These are phyloP conservation scores for Didymella glomerata DNA, from an alignment of 2,329 filamentous ascomycete genomes.

Conservation along the genomic window DNA sequence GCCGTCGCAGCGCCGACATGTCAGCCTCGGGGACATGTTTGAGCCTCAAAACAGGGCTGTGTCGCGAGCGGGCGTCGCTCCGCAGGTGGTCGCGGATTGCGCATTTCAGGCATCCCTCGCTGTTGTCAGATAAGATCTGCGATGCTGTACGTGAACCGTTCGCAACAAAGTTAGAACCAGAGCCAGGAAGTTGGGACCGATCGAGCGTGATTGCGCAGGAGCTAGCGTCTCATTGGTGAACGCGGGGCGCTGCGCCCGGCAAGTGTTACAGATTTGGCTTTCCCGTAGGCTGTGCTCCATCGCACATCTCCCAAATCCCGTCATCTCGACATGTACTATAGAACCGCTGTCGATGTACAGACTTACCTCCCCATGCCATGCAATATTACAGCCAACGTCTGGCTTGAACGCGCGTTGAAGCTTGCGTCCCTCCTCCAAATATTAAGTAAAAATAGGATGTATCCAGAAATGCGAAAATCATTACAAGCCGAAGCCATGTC, in stretches of 20 bases:
- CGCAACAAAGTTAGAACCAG: constrained; percentile 14
- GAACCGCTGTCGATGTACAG: constrained; percentile 1
- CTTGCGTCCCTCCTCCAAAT: constrained; percentile 4
- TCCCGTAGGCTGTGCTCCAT: constrained; percentile 14
- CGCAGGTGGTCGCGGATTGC: not conserved
- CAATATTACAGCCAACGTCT: constrained; percentile 7
- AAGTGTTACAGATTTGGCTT: not conserved
- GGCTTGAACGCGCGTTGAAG: constrained; percentile 2
- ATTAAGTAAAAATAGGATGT: constrained; percentile 21
- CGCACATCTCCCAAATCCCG: constrained; percentile 1
- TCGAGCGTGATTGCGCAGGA: not conserved
- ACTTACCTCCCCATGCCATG: constrained; percentile 1
- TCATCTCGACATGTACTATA: constrained; percentile 1
- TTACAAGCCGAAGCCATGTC: constrained; percentile 12
- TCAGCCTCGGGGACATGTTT: constrained; percentile 13
- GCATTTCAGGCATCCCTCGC: not conserved
- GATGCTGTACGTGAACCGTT: constrained; percentile 2
- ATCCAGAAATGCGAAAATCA: constrained; percentile 14
- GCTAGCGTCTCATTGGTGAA: constrained; percentile 15
- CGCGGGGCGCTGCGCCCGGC: constrained; percentile 13
- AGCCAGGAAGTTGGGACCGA: constrained; percentile 1
- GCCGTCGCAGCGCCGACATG: constrained; percentile 3
- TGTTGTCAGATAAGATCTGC: constrained; percentile 14
- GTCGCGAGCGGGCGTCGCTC: constrained; percentile 7
- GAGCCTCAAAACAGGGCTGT: constrained; percentile 20